Evolutionary conservation across 129 eudicot genomes (phyloP), one percentile per base, ranked within the genome.

Genomic region (Smallanthus sonchifolius): DNA sequence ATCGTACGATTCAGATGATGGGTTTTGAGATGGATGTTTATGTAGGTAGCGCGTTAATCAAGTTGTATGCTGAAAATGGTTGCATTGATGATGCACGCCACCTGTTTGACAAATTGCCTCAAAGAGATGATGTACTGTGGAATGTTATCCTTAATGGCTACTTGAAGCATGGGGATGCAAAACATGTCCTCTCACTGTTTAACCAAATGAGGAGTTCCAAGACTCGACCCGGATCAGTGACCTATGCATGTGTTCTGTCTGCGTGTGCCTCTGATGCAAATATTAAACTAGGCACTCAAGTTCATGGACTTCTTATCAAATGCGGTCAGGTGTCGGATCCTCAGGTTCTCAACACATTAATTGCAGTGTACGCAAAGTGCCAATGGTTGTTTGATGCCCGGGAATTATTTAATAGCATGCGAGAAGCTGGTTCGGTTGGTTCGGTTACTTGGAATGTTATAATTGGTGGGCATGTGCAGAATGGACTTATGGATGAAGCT

Each of bases 81-180:
- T 79, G 86, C 77, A 62, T 84, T 11, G 84, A 73, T 36, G 80
- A 86, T 71, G 98, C 95, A 5, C 77, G 82, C 60, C 13, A 54
- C n/a, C 35, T 93, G 91, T 93, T 93, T 51, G 96, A 87, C 65
- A 86, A 76, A 79, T 61, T 93, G 87, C 87, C 94, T 65, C 77
- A 67, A 8, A 86, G 86, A 80, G 98, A 93, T 84, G 70, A 80
- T 54, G 92, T 90, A 16, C 66, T 85, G 86, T 93, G 98, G 98
- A 93, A 83, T 57, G 88, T 83, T 48, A 90, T 93, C 81, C 90
- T 93, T 66, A 80, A 86, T 59, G 91, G 92, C 57, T 90, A 86
- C 72, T 80, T 83, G 63, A 86, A 83, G 69, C 69, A 67, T 55
- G 89, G 86, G n/a, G 77, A 79, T 38, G 56, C 59, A 36, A 75